Evolutionary conservation across 1,139 yeast genomes (phyloP).

Genomic region (Scheffersomyces cryptocercus): DNA sequence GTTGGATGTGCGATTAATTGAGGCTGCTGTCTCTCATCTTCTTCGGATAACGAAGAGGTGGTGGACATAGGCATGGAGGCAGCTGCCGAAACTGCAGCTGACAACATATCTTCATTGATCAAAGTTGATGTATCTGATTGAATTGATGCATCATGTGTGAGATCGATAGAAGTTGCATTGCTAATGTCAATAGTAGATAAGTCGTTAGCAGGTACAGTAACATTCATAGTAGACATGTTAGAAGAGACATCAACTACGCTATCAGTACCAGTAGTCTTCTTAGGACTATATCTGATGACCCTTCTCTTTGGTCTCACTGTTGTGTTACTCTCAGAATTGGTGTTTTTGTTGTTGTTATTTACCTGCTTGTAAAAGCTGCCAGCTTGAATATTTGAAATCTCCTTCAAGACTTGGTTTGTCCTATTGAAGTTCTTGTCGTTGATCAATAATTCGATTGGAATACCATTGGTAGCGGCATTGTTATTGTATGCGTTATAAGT

Average conservation of each 20-base stretch:
- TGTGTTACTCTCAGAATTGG: slow-evolving; percentile 14
- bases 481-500: slow-evolving; percentile 5
- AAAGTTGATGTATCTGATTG: slow-evolving; percentile 14
- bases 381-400: slow-evolving; percentile 51
- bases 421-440: slow-evolving; percentile 27
- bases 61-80: slow-evolving; percentile 1
- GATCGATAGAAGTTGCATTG: background rate
- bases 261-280: slow-evolving; percentile 8
- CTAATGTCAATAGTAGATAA: background rate
- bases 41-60: background rate
- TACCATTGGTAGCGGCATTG: slow-evolving; percentile 27
- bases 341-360: slow-evolving; percentile 23
- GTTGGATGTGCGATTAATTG: slow-evolving; percentile 25
- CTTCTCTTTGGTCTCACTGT: slow-evolving; percentile 49
- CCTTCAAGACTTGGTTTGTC: slow-evolving; percentile 40
- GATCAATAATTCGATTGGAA: slow-evolving; percentile 38
- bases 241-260: background rate
- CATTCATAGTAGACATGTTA: background rate
- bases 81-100: background rate
- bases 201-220: background rate
- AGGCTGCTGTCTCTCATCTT: slow-evolving; percentile 1
- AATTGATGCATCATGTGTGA: background rate
- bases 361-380: slow-evolving; percentile 38
- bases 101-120: background rate
- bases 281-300: slow-evolving; percentile 38